Base-by-base conservation (phyloP, 257 asterid species). In the Coffea eugenioides region DNA sequence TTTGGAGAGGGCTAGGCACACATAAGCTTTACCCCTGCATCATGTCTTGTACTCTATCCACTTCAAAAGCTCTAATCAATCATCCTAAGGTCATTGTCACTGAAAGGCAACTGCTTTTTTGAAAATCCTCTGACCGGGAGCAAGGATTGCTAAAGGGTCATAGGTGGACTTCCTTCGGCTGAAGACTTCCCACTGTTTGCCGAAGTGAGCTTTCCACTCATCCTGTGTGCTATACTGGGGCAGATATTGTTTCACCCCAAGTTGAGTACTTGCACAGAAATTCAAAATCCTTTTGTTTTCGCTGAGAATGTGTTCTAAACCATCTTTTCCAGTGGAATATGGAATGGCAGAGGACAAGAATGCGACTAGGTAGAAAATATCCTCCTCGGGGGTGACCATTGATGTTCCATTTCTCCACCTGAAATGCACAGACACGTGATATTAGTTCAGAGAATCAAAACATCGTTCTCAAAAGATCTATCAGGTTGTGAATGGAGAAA, bases 41-140 rank as follows among this genome's bases (percentile, higher is more conserved):
- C 51, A 54, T 66, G 74, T 31, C 74, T 73, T 66, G 69, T 64
- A 46, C 52, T 43, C 23, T 69, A 67, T 43, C 23, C 10, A 81
- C 80, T 76, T 46, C 56, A 65, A 61, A 70, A 41, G 21, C 75
- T 82, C 56, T 46, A 52, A 14, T 57, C 27, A 43, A 69, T 73
- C 39, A 83, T 67, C 46, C 68, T 65, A 74, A 62, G 70, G 73
- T 89, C 84, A 75, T 80, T 79, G 78, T 83, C 79, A 80, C 70
- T 79, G 86, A 79, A 79, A 80, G 49, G 88, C 82, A 21, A 68
- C 85, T 68, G 80, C 90, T 82, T 89, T 88, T 74, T 64, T 83
- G 84, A 95, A 95, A 85, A 95, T 93, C 80, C 87, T 84, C 66
- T 93, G 99, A 18, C 98, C 99, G 4, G 99, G 98, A 85, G 98